These are phyloP conservation scores for Echinochloa phyllopogon DNA, from an alignment of 176 grass and related monocot genomes.

Conservation along the genomic window DNA sequence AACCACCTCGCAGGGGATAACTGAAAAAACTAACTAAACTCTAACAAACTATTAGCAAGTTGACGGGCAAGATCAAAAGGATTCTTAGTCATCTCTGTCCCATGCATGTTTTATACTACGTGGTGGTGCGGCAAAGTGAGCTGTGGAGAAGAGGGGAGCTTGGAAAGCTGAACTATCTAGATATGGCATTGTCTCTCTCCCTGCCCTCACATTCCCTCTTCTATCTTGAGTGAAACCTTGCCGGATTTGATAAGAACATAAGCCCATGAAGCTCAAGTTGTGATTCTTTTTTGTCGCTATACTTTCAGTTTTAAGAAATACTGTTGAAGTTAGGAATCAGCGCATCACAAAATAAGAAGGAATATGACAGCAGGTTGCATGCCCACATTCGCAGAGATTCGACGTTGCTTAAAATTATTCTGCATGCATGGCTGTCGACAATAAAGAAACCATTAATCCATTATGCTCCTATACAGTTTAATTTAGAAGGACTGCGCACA, in stretches of 20 bases:
- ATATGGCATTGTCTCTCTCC: background rate
- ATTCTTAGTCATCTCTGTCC: background rate
- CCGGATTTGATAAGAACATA: conserved; percentile 30
- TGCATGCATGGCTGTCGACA: conserved; percentile 33
- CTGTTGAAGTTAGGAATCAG: conserved; percentile 4
- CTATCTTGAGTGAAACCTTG: conserved; percentile 4
- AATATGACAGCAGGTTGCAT: conserved; percentile 23
- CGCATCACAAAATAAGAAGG: conserved; percentile 16
- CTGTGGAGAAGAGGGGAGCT: conserved; percentile 11
- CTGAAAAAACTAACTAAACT: background rate
- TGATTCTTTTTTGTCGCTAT: background rate
- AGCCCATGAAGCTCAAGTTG: background rate
- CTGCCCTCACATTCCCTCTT: conserved; percentile 3
- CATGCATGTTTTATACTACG: background rate
- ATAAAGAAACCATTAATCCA: conserved; percentile 3
- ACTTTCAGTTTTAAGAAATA: conserved; percentile 27
- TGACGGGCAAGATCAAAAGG: conserved; percentile 4
- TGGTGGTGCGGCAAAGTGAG: conserved; percentile 7
- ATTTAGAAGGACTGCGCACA: background rate
- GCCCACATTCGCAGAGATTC: conserved; percentile 20
- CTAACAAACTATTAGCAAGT: background rate
- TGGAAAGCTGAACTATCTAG: background rate
- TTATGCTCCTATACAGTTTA: conserved; percentile 8
- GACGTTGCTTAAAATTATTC: conserved; percentile 41
- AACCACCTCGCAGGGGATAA: background rate